Evolutionary conservation across 495 filamentous ascomycete genomes (phyloP).

Genomic region (Neurospora tetraspora): DNA sequence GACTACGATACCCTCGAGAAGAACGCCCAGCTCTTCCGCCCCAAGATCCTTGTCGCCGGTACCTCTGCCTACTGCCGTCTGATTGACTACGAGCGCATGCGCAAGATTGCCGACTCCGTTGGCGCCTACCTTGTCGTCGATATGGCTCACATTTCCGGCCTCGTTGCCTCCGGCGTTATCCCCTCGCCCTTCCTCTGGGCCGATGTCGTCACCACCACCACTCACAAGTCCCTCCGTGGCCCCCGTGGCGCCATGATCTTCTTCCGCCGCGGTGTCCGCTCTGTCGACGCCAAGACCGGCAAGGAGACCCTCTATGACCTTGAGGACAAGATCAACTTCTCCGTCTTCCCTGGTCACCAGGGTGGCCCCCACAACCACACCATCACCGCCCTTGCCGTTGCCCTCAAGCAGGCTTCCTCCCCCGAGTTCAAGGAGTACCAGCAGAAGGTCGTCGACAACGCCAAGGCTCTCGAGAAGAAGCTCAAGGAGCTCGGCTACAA

Average conservation of each 20-base stretch:
- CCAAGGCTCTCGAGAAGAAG: constrained; percentile 74
- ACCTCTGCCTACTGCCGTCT: constrained; percentile 98
- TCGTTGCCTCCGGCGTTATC: constrained; percentile 88
- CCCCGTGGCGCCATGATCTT: constrained; percentile 99
- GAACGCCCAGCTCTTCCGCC: constrained; percentile 88
- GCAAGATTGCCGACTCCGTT: constrained; percentile 88
- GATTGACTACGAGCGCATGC: constrained; percentile 96
- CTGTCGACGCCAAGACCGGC: constrained; percentile 76
- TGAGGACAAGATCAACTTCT: constrained; percentile 95
- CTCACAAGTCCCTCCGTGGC: constrained; percentile 98
- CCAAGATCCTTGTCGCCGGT: constrained; percentile 91
- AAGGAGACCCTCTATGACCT: constrained; percentile 91
- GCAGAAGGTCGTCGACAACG: constrained; percentile 82
- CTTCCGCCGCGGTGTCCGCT: constrained; percentile 92
- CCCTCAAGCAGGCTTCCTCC: constrained; percentile 85
- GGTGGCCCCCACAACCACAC: constrained; percentile 99
- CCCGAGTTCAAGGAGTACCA: constrained; percentile 97
- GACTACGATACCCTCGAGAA: constrained; percentile 92
- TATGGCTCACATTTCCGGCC: constrained; percentile 98
- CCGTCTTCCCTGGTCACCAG: constrained; percentile 98
- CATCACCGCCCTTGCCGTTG: constrained; percentile 95
- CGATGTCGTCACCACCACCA: constrained; percentile 97
- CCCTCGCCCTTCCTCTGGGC: constrained; percentile 89
- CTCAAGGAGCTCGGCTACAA: constrained; percentile 79
- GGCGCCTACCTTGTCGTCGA: constrained; percentile 93